Evolutionary conservation across 1,284 basidiomycete genomes (phyloP), one percentile per base, ranked within the genome.

Genomic region (Pyrrhoderma lamaoense): DNA sequence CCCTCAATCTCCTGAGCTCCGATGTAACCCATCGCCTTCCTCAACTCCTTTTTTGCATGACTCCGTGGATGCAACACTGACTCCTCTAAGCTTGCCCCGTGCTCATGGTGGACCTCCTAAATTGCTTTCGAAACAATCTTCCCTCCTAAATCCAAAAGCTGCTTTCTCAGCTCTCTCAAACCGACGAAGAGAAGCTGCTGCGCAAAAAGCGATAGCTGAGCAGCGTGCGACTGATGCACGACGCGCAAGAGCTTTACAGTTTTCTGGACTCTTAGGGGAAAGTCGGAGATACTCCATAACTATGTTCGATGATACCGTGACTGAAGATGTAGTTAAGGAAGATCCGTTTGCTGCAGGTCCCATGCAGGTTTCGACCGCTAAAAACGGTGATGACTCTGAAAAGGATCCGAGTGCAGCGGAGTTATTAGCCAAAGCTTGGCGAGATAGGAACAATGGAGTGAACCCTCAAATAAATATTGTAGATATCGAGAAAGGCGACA

Each of bases 201-300:
- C 19, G 2, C 35, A 8, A 19, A 38, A 21, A n/a, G 46, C 36
- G 4, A 18, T 34, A 22, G 46, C 37, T 7, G 31, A 47, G n/a
- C 46, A 47, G 21, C 18, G 22, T 19, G 46, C 46, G 18, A 47
- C 46, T 8, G 36, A 47, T 23, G 34, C 34, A 3, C 19, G 46
- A 18, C 19, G 46, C 8, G 51, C 46, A 27, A 46, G 25, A 18
- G 51, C 51, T 14, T 25, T 53, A 5, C 25, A 36, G 21, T 14
- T 23, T 18, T n/a, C 9, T 13, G 51, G 51, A 2, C 25, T 53
- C 2, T 35, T 53, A 11, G 45, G 45, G 2, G 51, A 45, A 14
- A 49, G 47, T 22, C 35, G 46, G 25, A 16, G 51, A 25, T 53
- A 53, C 38, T 53, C 51, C 3, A 22, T 37, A 14, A 13, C 42